Evolutionary conservation across 768 basidiomycete genomes (phyloP).

Genomic region (Grammothele lineata): DNA sequence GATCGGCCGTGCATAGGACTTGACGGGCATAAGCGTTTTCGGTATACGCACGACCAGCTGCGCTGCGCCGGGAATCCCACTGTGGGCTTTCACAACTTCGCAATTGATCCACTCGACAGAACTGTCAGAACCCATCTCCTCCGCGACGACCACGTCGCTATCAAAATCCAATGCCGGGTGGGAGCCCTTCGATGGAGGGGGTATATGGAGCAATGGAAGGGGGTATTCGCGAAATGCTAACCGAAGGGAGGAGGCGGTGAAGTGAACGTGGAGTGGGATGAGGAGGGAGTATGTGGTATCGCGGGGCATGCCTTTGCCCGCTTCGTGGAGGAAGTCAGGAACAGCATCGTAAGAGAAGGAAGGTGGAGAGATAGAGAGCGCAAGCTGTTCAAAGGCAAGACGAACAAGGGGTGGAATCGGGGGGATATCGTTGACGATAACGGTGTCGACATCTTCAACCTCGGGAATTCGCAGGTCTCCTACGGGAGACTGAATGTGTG

Average conservation of each 20-base stretch:
- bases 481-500: neutral
- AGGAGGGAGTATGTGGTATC: conserved; percentile 75
- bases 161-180: conserved; percentile 57
- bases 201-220: conserved; percentile 75
- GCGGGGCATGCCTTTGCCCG: conserved; percentile 64
- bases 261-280: conserved; percentile 75
- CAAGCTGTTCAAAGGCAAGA: conserved; percentile 53
- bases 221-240: conserved; percentile 84
- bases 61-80: conserved; percentile 45
- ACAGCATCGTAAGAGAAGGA: conserved; percentile 54
- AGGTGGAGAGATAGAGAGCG: conserved; percentile 51
- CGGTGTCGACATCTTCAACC: conserved; percentile 38
- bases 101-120: conserved; percentile 74
- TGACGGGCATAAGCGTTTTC: conserved; percentile 94
- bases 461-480: conserved; percentile 8
- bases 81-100: conserved; percentile 52
- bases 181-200: conserved; percentile 37
- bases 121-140: conserved; percentile 70
- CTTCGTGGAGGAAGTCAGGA: conserved; percentile 58
- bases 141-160: conserved; percentile 78
- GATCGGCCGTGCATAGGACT: conserved; percentile 78
- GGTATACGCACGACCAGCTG: conserved; percentile 64
- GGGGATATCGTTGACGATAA: conserved; percentile 32
- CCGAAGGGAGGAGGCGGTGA: conserved; percentile 57
- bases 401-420: conserved; percentile 68